Evolutionary conservation across 2,329 filamentous ascomycete genomes (phyloP).

Genomic region (Zasmidium citrigriseum): DNA sequence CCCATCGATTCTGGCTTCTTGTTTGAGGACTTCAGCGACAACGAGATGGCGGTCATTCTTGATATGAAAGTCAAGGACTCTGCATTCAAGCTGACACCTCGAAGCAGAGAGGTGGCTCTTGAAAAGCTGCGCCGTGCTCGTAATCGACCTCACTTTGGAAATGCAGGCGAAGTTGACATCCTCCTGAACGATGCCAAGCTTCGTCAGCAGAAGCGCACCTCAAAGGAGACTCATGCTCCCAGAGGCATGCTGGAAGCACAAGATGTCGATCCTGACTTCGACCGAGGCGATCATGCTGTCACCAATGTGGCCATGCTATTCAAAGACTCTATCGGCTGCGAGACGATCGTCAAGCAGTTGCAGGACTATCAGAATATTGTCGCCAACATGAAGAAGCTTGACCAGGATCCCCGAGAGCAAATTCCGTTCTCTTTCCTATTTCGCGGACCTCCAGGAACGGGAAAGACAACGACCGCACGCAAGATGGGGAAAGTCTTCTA

Average conservation of each 20-base stretch:
- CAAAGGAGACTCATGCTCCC: conserved; percentile 27
- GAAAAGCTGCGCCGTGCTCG: conserved; percentile 63
- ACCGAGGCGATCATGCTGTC: conserved; percentile 50
- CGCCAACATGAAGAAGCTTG: conserved; percentile 52
- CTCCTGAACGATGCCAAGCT: conserved; percentile 61
- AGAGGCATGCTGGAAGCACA: conserved; percentile 42
- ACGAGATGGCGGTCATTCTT: conserved; percentile 61
- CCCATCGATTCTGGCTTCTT: conserved; percentile 63
- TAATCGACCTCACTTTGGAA: conserved; percentile 68
- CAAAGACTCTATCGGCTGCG: conserved; percentile 59
- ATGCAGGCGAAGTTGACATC: conserved; percentile 74
- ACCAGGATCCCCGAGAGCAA: conserved; percentile 57
- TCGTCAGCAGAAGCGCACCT: conserved; percentile 49
- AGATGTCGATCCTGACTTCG: conserved; percentile 63
- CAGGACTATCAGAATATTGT: conserved; percentile 57
- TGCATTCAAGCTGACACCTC: conserved; percentile 54
- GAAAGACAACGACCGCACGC: conserved; percentile 72
- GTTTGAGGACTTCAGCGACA: conserved; percentile 68
- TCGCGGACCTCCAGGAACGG: conserved; percentile 66
- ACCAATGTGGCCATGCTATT: conserved; percentile 59
- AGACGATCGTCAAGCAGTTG: conserved; percentile 55
- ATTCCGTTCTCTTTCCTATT: conserved; percentile 71
- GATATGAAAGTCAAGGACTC: conserved; percentile 62
- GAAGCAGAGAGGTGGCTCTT: conserved; percentile 57
- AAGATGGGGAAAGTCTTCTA: conserved; percentile 77